Base-by-base conservation (phyloP, 2,329 filamentous ascomycete genomes). In the Penicillium frequentans region DNA sequence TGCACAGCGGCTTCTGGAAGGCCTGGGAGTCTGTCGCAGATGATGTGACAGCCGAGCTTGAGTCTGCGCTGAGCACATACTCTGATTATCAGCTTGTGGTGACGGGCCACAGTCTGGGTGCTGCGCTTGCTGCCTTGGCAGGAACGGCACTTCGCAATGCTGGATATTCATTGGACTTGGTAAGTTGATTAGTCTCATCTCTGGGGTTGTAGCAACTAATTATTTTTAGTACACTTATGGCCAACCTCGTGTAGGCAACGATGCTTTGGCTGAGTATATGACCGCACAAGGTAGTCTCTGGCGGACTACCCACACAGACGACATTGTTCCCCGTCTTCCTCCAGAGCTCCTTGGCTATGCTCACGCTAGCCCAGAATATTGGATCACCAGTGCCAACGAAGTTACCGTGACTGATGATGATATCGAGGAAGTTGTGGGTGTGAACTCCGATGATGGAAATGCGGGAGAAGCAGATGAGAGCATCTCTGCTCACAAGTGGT, bases 21-120 rank as follows among this genome's bases (percentile, higher is more conserved):
- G 73, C 78, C 26, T 84, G 81, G 81, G 52, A 64, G 16, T 52
- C 64, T 0, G 70, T 73, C 2, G 71, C 78, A 11, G 60, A 66
- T 3, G 64, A 66, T 2, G 70, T 84, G 2, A 64, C 77, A 6
- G 57, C 66, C 0, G 70, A 77, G 6, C 66, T 84, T 26, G 58
- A 71, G 61, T 62, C 9, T 70, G 70, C 11, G 37, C 56, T 6
- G 23, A 53, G 3, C 42, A 50, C 53, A 2, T 73, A 79, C 61
- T 74, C 80, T 0, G 65, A 58, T 23, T 82, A 77, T 66, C 72
- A 68, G 27, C 60, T 84, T 46, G 71, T 81, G 0, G 60, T 78
- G 4, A 81, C 79, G 0, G 82, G 82, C 1, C 82, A 84, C 63
- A 80, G 76, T 54, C 75, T 83, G 5, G 82, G 82, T 3, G 82